Evolutionary conservation across 2,329 filamentous ascomycete genomes (phyloP), one percentile per base, ranked within the genome.

Genomic region (Pezicula rhizophila): DNA sequence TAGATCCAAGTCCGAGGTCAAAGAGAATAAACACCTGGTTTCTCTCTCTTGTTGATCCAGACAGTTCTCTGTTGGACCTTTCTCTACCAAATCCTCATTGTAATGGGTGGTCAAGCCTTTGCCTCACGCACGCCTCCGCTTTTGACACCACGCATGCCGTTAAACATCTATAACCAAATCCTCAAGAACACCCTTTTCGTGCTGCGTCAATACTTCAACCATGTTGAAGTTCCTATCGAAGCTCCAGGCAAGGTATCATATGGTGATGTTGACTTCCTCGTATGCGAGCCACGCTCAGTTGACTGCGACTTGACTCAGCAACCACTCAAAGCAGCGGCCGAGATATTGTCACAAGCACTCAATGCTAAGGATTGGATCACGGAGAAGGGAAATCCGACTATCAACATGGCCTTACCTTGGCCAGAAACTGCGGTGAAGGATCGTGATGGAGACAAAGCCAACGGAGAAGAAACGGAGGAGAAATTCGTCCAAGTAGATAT

Each of bases 261-360:
- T 59, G 89, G 88, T 17, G 89, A 93, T 55, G 69, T 95, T 34
- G 88, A 93, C 65, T 72, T 91, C 50, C 65, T 89, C 1, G 74
- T 88, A 1, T 68, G 70, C 0, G 61, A 63, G 28, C 66, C 68
- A 23, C 46, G 52, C 4, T 12, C 41, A 17, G 11, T 48, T 1
- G 17, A 42, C 0, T 57, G 54, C 35, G 42, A 57, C 34, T 37
- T 43, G 11, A 11, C 43, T 6, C 25, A 33, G 2, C 52, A 35
- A 8, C 8, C 38, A 1, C 35, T 31, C 18, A 41, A 15, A 5
- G 35, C 37, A 28, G 44, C 57, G 17, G 56, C 62, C 47, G 48
- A 59, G 17, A 55, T 58, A 1, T 59, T 82, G 8, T 64, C 64
- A 2, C 49, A 52, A 4, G 58, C 68, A 0, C 64, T 88, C 0